phyloP scores from a whole-genome alignment of 75 land plant species.

The Isoetes taiwanensis region DNA sequence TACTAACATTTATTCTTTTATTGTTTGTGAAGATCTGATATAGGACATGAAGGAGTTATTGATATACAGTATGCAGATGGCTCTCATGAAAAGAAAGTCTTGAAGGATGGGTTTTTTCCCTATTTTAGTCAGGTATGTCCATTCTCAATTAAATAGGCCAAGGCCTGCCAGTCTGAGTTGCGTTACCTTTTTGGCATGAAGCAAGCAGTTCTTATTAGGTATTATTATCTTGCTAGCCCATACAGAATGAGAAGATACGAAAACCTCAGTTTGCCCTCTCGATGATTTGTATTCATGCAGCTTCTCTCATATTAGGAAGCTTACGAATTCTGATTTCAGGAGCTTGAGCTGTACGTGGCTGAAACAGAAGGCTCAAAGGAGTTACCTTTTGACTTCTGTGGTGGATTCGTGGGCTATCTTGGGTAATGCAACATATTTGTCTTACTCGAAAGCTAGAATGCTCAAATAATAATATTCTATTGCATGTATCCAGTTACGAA shows the following conservation, averaged over 20 bases:
- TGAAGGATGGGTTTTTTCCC: constrained; percentile 61
- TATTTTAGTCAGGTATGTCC: constrained; percentile 58
- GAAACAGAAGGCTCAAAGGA: constrained; percentile 51
- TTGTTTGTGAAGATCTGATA: neutral
- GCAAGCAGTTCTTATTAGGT: too few relatives aligned
- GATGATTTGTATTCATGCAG: too few relatives aligned
- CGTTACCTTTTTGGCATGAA: too few relatives aligned
- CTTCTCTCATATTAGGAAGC: neutral
- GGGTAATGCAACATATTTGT: constrained; percentile 43
- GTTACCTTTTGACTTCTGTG: constrained; percentile 87
- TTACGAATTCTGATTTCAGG: constrained; percentile 34
- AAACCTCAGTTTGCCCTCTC: too few relatives aligned
- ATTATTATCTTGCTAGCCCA: too few relatives aligned
- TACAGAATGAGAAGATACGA: too few relatives aligned
- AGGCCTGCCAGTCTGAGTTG: too few relatives aligned
- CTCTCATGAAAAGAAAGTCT: constrained; percentile 11
- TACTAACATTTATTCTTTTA: neutral
- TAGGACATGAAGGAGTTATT: constrained; percentile 36
- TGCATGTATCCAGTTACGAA: constrained; percentile 45
- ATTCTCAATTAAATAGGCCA: too few relatives aligned
- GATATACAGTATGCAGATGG: constrained; percentile 48
- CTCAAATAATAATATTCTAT: neutral
- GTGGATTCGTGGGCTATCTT: constrained; percentile 92
- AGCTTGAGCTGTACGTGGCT: constrained; percentile 40
- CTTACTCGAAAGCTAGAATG: neutral